Evolutionary conservation across 148 eudicot genomes (phyloP), one percentile per base, ranked within the genome.

Genomic region (Heliosperma pusillum): DNA sequence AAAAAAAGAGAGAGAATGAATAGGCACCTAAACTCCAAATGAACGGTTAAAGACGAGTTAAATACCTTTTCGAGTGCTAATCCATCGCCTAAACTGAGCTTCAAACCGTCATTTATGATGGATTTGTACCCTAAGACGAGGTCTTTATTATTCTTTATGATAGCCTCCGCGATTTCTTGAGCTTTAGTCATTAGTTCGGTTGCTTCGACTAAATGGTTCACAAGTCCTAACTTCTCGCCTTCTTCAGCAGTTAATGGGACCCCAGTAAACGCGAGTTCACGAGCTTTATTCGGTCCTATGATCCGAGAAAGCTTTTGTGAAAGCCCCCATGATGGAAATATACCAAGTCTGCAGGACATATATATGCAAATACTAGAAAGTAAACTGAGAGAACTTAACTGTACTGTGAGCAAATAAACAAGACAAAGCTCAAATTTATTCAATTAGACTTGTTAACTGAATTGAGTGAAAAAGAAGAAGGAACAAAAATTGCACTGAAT

Each of bases 271-370:
- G 99, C 89, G 16, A 85, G 87, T 77, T 95, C 97, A 50, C 97
- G 99, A 69, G 99, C 99, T 84, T 85, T 87, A 72, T 84, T 87
- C 65, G 89, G 82, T 8, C 97, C 99, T 77, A 95, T 86, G 33
- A 95, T 78, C 68, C 97, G 96, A 10, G 97, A 89, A 69, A 95
- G 97, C 86, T 95, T 95, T 83, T 95, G 99, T 21, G 99, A 95
- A 19, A 95, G 88, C 76, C 99, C 99, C 99, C 99, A 95, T 17
- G 99, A 95, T 36, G 99, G 99, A 80, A 90, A 95, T 84, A 95
- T 95, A 40, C 97, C 97, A 79, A 92, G 90, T 78, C 99, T 92
- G 83, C 79, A 84, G 64, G 42, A 68, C 30, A 76, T 33, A 50
- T n/a, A 25, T 2, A 29, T 29, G 30, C 30, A 29, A 1, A 29